Evolutionary conservation across 768 basidiomycete genomes (phyloP), one percentile per base, ranked within the genome.

Genomic region (Wakefieldia striispora): DNA sequence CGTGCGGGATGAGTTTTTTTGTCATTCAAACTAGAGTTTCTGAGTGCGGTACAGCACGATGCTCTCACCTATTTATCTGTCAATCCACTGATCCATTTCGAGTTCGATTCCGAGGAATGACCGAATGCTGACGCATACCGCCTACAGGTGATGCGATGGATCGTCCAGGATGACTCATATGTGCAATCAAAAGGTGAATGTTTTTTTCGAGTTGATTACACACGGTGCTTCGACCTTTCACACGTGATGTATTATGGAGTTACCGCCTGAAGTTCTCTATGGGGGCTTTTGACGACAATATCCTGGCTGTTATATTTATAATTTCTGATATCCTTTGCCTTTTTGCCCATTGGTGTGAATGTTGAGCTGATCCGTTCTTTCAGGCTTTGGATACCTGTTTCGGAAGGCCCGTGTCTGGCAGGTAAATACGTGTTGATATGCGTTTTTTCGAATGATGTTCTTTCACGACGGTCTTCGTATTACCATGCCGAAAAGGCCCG

Each of bases 401-500:
- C n/a, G 31, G 13, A 13, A 3, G 13, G 13, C 13, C 26, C 21
- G 6, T 11, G 5, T 17, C 19, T 16, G 17, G 8, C 16, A 59
- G 58, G 63, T 64, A 24, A 49, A 27, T 54, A 36, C 13, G 5
- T 13, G 20, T 29, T 29, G 6, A 8, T 6, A n/a, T 43, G 6
- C 0, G 0, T 21, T 17, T 14, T 34, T 3, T 34, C 37, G 8
- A 7, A 49, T 57, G 63, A 62, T 64, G 66, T 29, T 49, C 29
- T 40, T 49, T 55, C 86, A 90, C 88, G 88, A 91, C 88, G 88
- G 88, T 91, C 88, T 90, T 88, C 88, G 88, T 90, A 91, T 61
- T 49, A 67, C 57, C 50, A 70, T 89, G 86, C 84, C 88, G 88
- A 91, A 91, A 87, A 65, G 81, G 88, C 88, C 88, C 88, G 88